These are phyloP conservation scores for Ceratocystis papillata DNA, from an alignment of 2,329 filamentous ascomycete species.

Conservation along the genomic window DNA sequence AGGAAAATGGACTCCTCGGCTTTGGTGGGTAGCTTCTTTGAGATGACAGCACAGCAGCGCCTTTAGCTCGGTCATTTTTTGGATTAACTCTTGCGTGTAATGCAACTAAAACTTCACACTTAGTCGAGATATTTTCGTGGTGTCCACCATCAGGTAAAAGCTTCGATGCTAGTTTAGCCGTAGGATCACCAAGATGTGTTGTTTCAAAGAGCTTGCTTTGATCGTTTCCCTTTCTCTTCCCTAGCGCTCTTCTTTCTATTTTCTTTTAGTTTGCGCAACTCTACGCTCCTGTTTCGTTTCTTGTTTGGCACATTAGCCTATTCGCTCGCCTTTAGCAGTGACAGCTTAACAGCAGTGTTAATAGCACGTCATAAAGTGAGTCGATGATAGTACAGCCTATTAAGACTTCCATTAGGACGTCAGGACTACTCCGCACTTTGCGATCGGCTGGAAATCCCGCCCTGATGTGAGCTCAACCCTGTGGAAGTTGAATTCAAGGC, in stretches of 20 bases:
- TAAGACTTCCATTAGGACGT: not conserved
- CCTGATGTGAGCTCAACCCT: not conserved
- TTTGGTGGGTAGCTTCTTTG: not conserved
- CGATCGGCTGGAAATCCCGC: not conserved
- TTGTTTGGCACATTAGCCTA: not conserved
- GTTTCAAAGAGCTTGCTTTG: not conserved
- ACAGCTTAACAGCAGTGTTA: not conserved
- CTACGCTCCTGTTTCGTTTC: not conserved
- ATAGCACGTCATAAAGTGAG: constrained; percentile 4
- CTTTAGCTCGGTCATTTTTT: not conserved
- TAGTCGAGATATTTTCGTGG: too few relatives aligned
- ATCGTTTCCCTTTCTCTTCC: not conserved
- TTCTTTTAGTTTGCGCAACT: not conserved
- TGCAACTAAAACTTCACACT: not conserved
- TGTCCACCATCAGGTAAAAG: too few relatives aligned
- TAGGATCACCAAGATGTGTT: not conserved
- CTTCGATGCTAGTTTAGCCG: too few relatives aligned
- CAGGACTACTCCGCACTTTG: not conserved
- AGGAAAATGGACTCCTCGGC: not conserved
- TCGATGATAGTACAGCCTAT: not conserved
- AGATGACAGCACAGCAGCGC: not conserved
- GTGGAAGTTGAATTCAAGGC: not conserved
- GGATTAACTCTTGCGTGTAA: not conserved
- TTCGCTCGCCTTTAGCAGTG: not conserved
- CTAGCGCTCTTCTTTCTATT: not conserved